phyloP scores from a whole-genome alignment of 345 rosid species.

The Jatropha curcas region DNA sequence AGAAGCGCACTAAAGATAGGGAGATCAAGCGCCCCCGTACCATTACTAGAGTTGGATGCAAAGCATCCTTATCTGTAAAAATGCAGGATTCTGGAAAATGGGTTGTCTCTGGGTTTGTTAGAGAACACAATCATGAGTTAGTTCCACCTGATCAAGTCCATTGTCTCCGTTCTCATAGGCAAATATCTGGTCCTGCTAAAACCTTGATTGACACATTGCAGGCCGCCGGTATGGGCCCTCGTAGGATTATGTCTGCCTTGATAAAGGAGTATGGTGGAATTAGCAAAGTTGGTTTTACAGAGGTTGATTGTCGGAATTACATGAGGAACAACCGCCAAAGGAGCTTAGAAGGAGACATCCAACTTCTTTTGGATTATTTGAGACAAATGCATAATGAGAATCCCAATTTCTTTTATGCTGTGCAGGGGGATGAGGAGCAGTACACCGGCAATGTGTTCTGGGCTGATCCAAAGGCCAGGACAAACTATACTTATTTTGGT shows the following conservation, averaged over 20 bases:
- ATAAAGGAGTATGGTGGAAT: constrained; percentile 64
- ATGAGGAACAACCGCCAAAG: constrained; percentile 46
- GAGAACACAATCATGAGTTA: constrained; percentile 57
- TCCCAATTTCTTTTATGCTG: constrained; percentile 48
- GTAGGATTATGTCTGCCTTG: constrained; percentile 59
- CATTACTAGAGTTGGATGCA: constrained; percentile 58
- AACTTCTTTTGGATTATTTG: constrained; percentile 61
- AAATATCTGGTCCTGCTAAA: constrained; percentile 62
- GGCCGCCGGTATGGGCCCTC: constrained; percentile 68
- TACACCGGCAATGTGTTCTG: constrained; percentile 44
- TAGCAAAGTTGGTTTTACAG: constrained; percentile 59
- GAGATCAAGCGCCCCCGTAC: constrained; percentile 53
- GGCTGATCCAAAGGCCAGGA: constrained; percentile 54
- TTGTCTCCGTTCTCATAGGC: constrained; percentile 59
- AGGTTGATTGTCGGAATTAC: constrained; percentile 43
- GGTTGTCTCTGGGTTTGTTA: constrained; percentile 52
- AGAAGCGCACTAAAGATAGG: constrained; percentile 17
- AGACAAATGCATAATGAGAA: constrained; percentile 50
- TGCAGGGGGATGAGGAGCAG: constrained; percentile 47
- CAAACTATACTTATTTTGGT: constrained; percentile 49
- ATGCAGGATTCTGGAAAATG: constrained; percentile 65
- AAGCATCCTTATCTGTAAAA: constrained; percentile 57
- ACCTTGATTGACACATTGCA: constrained; percentile 62
- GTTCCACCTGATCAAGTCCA: constrained; percentile 68
- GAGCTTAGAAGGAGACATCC: constrained; percentile 55